Base-by-base conservation (phyloP, 2,329 filamentous ascomycete genomes). In the Aspergillus tubingensis region DNA sequence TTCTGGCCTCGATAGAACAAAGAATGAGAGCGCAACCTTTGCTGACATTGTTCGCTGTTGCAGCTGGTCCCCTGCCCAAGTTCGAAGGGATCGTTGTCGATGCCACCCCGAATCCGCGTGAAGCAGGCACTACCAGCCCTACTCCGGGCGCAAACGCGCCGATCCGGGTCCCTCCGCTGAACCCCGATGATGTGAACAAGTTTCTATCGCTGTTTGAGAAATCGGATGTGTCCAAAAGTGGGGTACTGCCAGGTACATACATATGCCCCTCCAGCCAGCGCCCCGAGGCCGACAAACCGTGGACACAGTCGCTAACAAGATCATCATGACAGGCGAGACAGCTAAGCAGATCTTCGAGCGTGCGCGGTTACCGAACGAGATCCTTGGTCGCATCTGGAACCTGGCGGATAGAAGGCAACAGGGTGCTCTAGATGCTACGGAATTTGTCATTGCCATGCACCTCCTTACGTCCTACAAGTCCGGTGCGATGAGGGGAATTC, bases 401-500 rank as follows among this genome's bases (percentile, higher is more conserved):
- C 84, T 99, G 62, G 90, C 93, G 21, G 95, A 99, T 74, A 95
- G 92, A 0, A 93, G 97, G 77, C 92, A 96, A 78, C 88, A 93
- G 56, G 95, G 95, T 54, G 88, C 90, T 32, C 83, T 99, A 38
- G 90, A 93, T 60, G 84, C 88, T 68, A 94, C 92, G 13, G 95
- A 98, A 70, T 99, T 99, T 74, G 91, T 96, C 72, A 96, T 99
- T 71, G 95, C 95, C 49, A 99, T 99, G 95, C 95, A 99, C 76
- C 82, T 99, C 62, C 83, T 99, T 63, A 94, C 92, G 13, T 96
- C 92, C 11, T 92, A 91, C 79, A 96, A 96, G 81, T 90, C 88
- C 11, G 91, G 92, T 21, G 83, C 88, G 30, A 84, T 99, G 75
- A 88, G 91, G 65, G 87, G 85, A 19, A 83, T 98, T 59, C 95